These are phyloP conservation scores for Fulvia fulva DNA, from an alignment of 2,329 filamentous ascomycete species.

Conservation along the genomic window DNA sequence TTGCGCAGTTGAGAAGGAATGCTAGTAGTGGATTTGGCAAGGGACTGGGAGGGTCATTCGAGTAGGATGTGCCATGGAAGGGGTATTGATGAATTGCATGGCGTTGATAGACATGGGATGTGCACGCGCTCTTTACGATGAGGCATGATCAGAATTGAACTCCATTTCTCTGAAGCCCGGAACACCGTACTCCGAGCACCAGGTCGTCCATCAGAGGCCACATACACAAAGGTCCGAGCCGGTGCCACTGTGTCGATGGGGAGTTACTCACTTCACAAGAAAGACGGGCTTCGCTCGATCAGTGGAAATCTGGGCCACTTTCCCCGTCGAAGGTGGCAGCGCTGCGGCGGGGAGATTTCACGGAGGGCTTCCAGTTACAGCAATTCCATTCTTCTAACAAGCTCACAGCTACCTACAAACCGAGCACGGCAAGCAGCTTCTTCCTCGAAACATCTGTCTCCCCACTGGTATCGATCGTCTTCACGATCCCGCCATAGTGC, in stretches of 20 bases:
- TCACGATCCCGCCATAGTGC: neutral
- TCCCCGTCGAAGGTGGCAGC: no score
- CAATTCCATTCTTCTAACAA: no score
- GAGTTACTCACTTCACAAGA: no score
- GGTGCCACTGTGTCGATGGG: neutral
- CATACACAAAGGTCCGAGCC: no score
- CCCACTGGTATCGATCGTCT: slow-evolving; percentile 4
- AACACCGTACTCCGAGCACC: no score
- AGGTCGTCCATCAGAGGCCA: no score
- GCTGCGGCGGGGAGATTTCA: no score
- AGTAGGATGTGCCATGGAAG: no score
- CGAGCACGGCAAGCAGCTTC: neutral
- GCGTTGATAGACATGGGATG: neutral
- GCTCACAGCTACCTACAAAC: neutral
- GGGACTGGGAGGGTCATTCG: slow-evolving; percentile 40
- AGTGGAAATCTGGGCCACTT: no score
- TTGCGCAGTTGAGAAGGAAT: slow-evolving; percentile 39
- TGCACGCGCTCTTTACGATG: neutral
- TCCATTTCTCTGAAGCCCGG: no score
- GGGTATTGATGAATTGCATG: neutral
- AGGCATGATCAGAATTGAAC: neutral
- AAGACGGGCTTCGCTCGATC: no score
- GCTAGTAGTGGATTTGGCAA: slow-evolving; percentile 37
- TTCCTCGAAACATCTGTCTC: neutral
- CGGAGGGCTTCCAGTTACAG: no score